Evolutionary conservation across 2,329 filamentous ascomycete species (phyloP).

Genomic region (Trichoderma harzianum): DNA sequence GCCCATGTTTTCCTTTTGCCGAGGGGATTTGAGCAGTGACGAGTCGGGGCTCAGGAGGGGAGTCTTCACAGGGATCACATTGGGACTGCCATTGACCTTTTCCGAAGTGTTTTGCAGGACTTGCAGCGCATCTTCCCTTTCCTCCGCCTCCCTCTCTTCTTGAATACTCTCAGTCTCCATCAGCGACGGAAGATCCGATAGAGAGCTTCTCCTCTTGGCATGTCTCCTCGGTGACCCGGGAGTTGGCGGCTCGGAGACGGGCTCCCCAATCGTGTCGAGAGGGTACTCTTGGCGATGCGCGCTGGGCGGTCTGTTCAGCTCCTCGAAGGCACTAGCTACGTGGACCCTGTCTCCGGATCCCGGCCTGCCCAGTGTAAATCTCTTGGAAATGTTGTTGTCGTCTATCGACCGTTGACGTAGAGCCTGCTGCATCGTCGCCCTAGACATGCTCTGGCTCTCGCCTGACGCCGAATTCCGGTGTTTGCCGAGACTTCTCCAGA

Average conservation of each 20-base stretch:
- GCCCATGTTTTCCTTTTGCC: conserved; percentile 44
- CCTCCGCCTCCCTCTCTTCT: conserved; percentile 28
- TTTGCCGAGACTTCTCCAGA: conserved; percentile 89
- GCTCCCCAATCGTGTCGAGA: conserved; percentile 59
- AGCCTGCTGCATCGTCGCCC: conserved; percentile 63
- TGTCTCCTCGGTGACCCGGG: conserved; percentile 53
- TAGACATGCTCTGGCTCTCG: conserved; percentile 63
- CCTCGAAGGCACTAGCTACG: conserved; percentile 61
- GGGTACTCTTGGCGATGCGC: conserved; percentile 54
- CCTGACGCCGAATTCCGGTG: conserved; percentile 59
- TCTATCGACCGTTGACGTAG: conserved; percentile 65
- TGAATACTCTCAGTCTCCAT: conserved; percentile 59
- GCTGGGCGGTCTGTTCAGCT: conserved; percentile 54
- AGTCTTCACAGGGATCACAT: conserved; percentile 45
- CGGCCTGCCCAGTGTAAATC: conserved; percentile 42
- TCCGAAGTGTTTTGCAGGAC: conserved; percentile 53
- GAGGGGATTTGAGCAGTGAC: conserved; percentile 39
- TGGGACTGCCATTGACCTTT: conserved; percentile 54
- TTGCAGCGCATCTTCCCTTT: conserved; percentile 33
- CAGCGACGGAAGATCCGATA: conserved; percentile 76
- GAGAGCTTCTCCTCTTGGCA: conserved; percentile 79
- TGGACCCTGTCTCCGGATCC: conserved; percentile 59
- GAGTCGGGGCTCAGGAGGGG: conserved; percentile 48
- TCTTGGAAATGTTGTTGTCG: conserved; percentile 52
- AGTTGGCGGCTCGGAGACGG: conserved; percentile 41